Evolutionary conservation across 2,329 filamentous ascomycete species (phyloP), one percentile per base, ranked within the genome.

Genomic region (Apiospora malaysiana): DNA sequence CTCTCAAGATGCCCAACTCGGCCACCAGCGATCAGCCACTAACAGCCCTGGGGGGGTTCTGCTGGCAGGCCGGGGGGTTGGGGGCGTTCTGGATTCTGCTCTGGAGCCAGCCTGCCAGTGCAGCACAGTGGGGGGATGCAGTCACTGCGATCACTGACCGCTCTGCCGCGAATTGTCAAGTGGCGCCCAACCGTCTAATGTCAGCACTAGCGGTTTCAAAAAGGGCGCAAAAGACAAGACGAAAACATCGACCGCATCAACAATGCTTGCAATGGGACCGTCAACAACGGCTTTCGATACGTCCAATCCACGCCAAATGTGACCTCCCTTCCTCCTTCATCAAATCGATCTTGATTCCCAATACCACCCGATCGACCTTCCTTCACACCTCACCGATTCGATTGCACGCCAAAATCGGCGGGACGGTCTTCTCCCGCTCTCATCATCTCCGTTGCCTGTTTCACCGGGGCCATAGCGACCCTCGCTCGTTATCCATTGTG

Each of bases 211-310:
- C 56, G 32, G 56, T 40, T 63, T 63, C 56, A 63, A 21, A 63
- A 40, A 40, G 32, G 8, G 56, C 18, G 56, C 56, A 32, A 63
- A n/a, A 4, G 56, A 63, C 56, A 37, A 40, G 56, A 63, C 18
- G 56, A 63, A 59, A 59, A 37, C 56, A 23, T 3, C 32, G 12
- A n/a, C 32, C 27, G 32, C 27, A n/a, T 63, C 32, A 40, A 32
- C 18, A 40, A 63, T 63, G 56, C 56, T 63, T 63, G 56, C 56
- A 63, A 63, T 63, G 56, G 56, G 18, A 63, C 56, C 56, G 56
- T 63, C 21, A 32, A 63, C 56, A 40, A 63, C 32, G 56, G 56
- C 32, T 32, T 56, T 63, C 56, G 21, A 63, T 63, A 63, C 56
- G 56, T 40, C 32, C 4, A 63, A 40, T 40, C 56, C 56, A 63